Conservation (phyloP, 169 alveolate species). For the Plasmodium chabaudi region DNA sequence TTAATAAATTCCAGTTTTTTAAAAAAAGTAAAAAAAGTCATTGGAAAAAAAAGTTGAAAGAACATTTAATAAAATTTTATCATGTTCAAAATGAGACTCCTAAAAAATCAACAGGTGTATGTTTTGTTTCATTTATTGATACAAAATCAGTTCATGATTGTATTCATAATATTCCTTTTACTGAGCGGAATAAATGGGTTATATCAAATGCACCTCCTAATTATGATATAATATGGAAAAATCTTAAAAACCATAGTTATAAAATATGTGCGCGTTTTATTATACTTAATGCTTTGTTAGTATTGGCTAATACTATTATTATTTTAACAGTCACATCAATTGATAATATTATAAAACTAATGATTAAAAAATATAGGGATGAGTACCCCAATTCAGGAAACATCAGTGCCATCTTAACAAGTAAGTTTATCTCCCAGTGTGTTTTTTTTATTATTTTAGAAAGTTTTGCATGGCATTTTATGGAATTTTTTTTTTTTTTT, state of each 20-base stretch:
- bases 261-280: slow-evolving; percentile 63
- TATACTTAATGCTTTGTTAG: slow-evolving; percentile 42
- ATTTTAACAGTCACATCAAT: slow-evolving; percentile 51
- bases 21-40: slow-evolving; percentile 68
- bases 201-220: slow-evolving; percentile 73
- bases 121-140: slow-evolving; percentile 72
- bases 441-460: background rate
- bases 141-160: slow-evolving; percentile 74
- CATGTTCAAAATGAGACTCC: slow-evolving; percentile 69
- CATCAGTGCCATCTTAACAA: slow-evolving; percentile 28
- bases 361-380: slow-evolving; percentile 27
- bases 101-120: slow-evolving; percentile 69
- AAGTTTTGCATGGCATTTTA: background rate
- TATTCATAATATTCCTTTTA: slow-evolving; percentile 65
- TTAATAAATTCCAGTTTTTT: slow-evolving; percentile 33
- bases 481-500: slow-evolving; percentile 1
- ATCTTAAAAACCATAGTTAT: slow-evolving; percentile 51
- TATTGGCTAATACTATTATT: slow-evolving; percentile 52
- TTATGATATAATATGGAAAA: slow-evolving; percentile 73
- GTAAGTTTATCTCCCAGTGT: background rate
- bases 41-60: slow-evolving; percentile 72
- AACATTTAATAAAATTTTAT: slow-evolving; percentile 64
- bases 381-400: slow-evolving; percentile 48
- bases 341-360: slow-evolving; percentile 47
- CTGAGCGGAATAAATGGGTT: slow-evolving; percentile 63